These are phyloP conservation scores for Aquilaria sinensis DNA, from an alignment of 345 rosid genomes.

Conservation along the genomic window DNA sequence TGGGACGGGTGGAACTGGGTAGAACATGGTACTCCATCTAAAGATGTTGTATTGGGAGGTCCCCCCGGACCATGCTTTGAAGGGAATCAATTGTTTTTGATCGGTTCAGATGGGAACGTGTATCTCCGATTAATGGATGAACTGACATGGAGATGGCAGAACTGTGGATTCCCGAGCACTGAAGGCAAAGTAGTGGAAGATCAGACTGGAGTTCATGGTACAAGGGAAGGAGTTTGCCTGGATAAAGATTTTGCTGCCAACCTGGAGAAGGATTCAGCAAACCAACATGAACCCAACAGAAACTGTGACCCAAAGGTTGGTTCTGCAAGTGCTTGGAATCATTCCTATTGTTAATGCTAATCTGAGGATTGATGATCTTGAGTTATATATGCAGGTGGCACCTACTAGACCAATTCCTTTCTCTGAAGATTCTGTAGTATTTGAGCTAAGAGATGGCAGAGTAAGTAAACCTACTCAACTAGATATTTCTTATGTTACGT, in stretches of 20 bases:
- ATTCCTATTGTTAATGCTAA: conserved; percentile 5
- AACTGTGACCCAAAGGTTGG: conserved; percentile 39
- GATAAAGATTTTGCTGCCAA: conserved; percentile 26
- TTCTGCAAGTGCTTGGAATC: neutral
- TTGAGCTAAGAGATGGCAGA: conserved; percentile 65
- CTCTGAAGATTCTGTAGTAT: conserved; percentile 45
- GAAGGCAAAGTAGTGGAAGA: conserved; percentile 12
- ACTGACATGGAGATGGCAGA: conserved; percentile 54
- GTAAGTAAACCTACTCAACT: conserved; percentile 33
- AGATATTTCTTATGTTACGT: conserved; percentile 3
- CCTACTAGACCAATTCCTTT: conserved; percentile 55
- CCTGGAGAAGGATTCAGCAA: conserved; percentile 22
- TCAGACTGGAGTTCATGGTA: conserved; percentile 8
- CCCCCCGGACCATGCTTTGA: conserved; percentile 62
- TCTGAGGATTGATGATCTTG: conserved; percentile 2
- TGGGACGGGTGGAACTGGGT: conserved; percentile 67
- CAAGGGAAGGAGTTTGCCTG: conserved; percentile 22
- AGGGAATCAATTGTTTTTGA: conserved; percentile 40
- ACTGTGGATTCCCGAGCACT: conserved; percentile 36
- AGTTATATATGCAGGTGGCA: conserved; percentile 40
- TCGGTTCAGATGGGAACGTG: conserved; percentile 56
- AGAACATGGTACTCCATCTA: conserved; percentile 57
- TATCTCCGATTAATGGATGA: conserved; percentile 51
- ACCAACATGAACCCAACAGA: conserved; percentile 11
- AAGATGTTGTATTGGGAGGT: conserved; percentile 40